phyloP scores from a whole-genome alignment of 305 asterid genomes.

The Euphrasia arctica region DNA sequence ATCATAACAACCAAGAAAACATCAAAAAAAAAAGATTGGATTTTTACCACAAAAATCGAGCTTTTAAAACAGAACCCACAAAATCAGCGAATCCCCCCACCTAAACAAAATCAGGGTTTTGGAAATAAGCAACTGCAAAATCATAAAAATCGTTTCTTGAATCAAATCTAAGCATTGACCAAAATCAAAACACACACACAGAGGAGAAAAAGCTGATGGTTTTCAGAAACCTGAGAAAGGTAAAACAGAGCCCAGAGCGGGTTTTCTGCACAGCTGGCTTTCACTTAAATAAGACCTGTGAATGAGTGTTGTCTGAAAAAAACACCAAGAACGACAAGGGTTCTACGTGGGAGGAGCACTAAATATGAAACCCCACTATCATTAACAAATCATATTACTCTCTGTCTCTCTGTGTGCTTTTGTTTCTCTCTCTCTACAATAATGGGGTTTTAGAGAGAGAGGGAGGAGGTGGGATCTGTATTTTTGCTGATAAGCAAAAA shows the following conservation, averaged over 20 bases:
- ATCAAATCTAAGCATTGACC: not conserved
- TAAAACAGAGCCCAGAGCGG: conserved; percentile 7
- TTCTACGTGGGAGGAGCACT: conserved; percentile 45
- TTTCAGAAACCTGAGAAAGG: conserved; percentile 24
- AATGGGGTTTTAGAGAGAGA: conserved; percentile 14
- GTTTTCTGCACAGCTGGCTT: conserved; percentile 30
- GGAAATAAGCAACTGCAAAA: conserved; percentile 8
- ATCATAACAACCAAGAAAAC: not conserved
- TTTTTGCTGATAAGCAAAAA: not conserved
- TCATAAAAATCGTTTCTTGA: not conserved
- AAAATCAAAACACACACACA: not conserved
- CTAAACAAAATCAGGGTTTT: conserved; percentile 1
- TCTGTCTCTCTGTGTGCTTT: conserved; percentile 14
- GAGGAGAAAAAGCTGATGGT: conserved; percentile 9
- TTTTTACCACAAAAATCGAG: not conserved
- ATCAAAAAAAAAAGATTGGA: not conserved
- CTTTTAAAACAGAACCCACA: conserved; percentile 11
- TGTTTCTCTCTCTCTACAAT: conserved; percentile 11
- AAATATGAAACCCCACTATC: conserved; percentile 35
- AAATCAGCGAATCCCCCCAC: conserved; percentile 20
- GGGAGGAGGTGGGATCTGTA: conserved; percentile 27
- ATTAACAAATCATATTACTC: conserved; percentile 6
- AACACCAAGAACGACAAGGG: conserved; percentile 19
- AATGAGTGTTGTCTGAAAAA: conserved; percentile 22
- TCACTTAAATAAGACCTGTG: conserved; percentile 34